phyloP scores from a whole-genome alignment of 2,329 filamentous ascomycete species.

The Diplodia sapinea region DNA sequence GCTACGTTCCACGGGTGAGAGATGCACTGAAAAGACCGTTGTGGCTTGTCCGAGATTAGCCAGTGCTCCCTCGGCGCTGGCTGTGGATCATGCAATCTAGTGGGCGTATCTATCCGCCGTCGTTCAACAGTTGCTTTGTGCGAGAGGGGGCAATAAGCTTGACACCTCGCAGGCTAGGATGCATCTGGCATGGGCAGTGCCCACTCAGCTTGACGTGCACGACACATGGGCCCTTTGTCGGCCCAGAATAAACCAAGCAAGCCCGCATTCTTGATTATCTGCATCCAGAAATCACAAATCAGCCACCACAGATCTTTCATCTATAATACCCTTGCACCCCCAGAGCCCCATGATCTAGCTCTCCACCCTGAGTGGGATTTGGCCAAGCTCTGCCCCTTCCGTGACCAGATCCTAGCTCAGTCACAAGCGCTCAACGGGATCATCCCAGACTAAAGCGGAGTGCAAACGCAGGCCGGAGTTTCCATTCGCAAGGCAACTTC shows the following conservation, averaged over 20 bases:
- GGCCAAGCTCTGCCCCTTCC: slow-evolving; percentile 21
- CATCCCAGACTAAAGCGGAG: slow-evolving; percentile 20
- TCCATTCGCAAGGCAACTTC: slow-evolving; percentile 21
- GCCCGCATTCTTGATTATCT: slow-evolving; percentile 12
- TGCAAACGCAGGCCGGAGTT: slow-evolving; percentile 28
- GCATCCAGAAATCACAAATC: slow-evolving; percentile 27
- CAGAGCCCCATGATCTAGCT: slow-evolving; percentile 18
- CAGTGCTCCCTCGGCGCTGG: slow-evolving; percentile 25
- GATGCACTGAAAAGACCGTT: slow-evolving; percentile 30
- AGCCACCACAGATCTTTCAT: slow-evolving; percentile 8
- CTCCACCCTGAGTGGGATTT: slow-evolving; percentile 11
- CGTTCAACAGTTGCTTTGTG: slow-evolving; percentile 11
- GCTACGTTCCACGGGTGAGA: slow-evolving; percentile 23
- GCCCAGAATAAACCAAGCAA: slow-evolving; percentile 10
- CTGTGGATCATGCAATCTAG: slow-evolving; percentile 27
- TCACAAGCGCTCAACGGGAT: slow-evolving; percentile 25
- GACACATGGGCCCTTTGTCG: slow-evolving; percentile 3
- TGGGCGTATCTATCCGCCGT: slow-evolving; percentile 14
- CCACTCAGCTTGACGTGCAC: slow-evolving; percentile 21
- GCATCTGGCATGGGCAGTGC: slow-evolving; percentile 16
- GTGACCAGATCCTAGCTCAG: slow-evolving; percentile 14
- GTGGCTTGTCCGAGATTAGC: slow-evolving; percentile 22
- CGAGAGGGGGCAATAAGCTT: slow-evolving; percentile 21
- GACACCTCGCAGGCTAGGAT: slow-evolving; percentile 4
- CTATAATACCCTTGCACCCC: slow-evolving; percentile 28